phyloP scores from a whole-genome alignment of 2,329 filamentous ascomycete species.

The Mycogone perniciosa region DNA sequence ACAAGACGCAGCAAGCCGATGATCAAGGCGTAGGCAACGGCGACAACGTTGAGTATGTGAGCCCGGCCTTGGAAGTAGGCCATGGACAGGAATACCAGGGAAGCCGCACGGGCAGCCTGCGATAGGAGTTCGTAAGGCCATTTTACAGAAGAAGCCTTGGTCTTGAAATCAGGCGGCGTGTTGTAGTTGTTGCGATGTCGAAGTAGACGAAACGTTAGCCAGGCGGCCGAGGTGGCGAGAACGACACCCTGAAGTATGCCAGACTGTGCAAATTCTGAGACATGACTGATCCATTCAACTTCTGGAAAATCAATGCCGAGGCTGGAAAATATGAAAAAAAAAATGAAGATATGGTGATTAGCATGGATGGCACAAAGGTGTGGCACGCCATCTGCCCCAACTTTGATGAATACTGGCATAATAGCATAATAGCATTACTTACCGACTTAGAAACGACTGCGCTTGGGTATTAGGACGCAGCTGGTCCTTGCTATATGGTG shows the following conservation, averaged over 20 bases:
- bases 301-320: slow-evolving; percentile 10
- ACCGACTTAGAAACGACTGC: slow-evolving; percentile 15
- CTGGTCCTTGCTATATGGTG: slow-evolving; percentile 20
- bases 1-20: slow-evolving; percentile 39
- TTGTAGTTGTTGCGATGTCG: slow-evolving; percentile 25
- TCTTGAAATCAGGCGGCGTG: slow-evolving; percentile 18
- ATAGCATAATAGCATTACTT: slow-evolving; percentile 2
- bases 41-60: slow-evolving; percentile 32
- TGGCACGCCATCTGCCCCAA: background rate
- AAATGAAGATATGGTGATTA: background rate
- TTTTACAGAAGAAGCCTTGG: slow-evolving; percentile 33
- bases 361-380: background rate
- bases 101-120: slow-evolving; percentile 34
- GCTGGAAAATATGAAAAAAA: slow-evolving; percentile 2
- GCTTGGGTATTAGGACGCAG: slow-evolving; percentile 8
- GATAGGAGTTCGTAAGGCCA: slow-evolving; percentile 38
- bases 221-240: slow-evolving; percentile 31
- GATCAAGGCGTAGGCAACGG: slow-evolving; percentile 35
- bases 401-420: background rate
- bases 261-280: slow-evolving; percentile 34
- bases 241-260: slow-evolving; percentile 35
- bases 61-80: slow-evolving; percentile 28
- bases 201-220: slow-evolving; percentile 29
- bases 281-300: slow-evolving; percentile 31
- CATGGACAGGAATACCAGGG: slow-evolving; percentile 34